These are phyloP conservation scores for Tephrocybe sp. DNA, from an alignment of 768 basidiomycete genomes.

Conservation along the genomic window DNA sequence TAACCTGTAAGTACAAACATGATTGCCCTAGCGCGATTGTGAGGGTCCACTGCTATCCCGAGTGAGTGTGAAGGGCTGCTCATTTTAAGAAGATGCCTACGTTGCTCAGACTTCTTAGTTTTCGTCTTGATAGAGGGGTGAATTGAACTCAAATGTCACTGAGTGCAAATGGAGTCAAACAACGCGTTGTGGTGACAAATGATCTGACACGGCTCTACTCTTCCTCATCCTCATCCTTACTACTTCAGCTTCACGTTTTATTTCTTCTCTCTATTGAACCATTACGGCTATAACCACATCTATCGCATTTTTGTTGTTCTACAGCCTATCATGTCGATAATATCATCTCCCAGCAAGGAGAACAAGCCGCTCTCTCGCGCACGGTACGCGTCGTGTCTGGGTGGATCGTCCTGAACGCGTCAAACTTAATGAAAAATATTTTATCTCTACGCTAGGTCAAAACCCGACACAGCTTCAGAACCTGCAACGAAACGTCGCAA, in stretches of 20 bases:
- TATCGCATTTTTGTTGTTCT: not conserved
- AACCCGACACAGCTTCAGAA: conserved; percentile 26
- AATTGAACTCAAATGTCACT: too few relatives aligned
- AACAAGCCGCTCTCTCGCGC: conserved; percentile 29
- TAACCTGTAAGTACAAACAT: too few relatives aligned
- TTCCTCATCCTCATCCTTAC: not conserved
- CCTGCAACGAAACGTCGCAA: conserved; percentile 59
- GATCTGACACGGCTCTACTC: not conserved
- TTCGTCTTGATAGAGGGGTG: too few relatives aligned
- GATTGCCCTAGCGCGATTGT: too few relatives aligned
- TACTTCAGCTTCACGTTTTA: not conserved
- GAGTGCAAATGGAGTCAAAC: conserved; percentile 14
- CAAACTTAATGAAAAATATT: conserved; percentile 12
- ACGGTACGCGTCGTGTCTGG: conserved; percentile 25
- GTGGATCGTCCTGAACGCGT: conserved; percentile 15
- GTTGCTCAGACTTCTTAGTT: too few relatives aligned
- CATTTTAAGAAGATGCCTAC: too few relatives aligned
- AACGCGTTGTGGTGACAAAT: conserved; percentile 18
- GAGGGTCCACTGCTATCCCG: too few relatives aligned
- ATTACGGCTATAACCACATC: too few relatives aligned
- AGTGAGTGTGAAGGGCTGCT: too few relatives aligned
- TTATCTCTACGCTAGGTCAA: conserved; percentile 17
- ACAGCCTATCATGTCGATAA: conserved; percentile 8
- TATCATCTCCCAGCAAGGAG: conserved; percentile 23
- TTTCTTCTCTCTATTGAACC: not conserved